These are phyloP conservation scores for Hymenoscyphus repandus DNA, from an alignment of 2,329 filamentous ascomycete species.

Conservation along the genomic window DNA sequence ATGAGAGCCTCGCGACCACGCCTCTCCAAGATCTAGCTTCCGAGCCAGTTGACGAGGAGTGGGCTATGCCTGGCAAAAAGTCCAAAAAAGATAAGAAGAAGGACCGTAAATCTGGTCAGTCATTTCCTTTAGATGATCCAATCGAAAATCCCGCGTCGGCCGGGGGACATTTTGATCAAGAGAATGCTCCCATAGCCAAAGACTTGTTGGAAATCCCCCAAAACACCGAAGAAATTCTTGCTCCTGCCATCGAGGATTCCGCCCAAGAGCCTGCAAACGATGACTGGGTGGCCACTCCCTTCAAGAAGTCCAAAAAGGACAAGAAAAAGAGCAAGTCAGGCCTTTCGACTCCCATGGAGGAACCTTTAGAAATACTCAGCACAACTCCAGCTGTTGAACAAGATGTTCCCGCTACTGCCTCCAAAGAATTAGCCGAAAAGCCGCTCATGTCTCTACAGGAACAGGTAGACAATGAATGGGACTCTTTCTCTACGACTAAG, in stretches of 20 bases:
- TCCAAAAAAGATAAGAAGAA: conserved; percentile 18
- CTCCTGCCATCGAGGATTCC: neutral
- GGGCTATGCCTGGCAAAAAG: conserved; percentile 8
- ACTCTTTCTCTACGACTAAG: conserved; percentile 24
- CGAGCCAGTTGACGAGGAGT: neutral
- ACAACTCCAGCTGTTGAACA: conserved; percentile 3
- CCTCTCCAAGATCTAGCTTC: neutral
- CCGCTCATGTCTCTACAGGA: too few species aligned
- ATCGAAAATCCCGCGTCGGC: neutral
- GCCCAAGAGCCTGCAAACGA: neutral
- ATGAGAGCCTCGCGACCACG: too few species aligned
- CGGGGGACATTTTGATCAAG: neutral
- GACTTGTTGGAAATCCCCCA: neutral
- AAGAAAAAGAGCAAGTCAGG: conserved; percentile 9
- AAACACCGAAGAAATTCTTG: neutral
- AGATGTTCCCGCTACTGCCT: neutral
- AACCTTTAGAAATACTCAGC: neutral
- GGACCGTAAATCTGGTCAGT: neutral
- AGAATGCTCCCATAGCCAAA: neutral
- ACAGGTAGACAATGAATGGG: neutral
- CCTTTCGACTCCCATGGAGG: neutral
- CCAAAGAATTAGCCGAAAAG: neutral
- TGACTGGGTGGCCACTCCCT: neutral
- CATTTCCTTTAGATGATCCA: neutral
- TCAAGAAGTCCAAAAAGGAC: conserved; percentile 44